These are phyloP conservation scores for Pseudogymnoascus sp. DNA, from an alignment of 2,329 filamentous ascomycete genomes.

Conservation along the genomic window DNA sequence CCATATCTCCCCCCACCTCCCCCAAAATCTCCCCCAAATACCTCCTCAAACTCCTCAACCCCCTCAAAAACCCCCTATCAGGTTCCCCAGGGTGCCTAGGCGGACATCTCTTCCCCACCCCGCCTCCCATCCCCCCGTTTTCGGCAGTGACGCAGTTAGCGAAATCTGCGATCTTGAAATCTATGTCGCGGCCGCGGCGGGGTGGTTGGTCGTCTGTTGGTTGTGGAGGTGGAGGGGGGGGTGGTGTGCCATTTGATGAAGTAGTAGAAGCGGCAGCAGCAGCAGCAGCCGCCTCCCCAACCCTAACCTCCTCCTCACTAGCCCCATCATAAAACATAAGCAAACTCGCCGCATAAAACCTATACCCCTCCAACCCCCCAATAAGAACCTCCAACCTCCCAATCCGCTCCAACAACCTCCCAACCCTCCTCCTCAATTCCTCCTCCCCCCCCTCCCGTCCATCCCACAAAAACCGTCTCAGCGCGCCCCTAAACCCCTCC, in stretches of 20 bases:
- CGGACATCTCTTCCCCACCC: slow-evolving; percentile 58
- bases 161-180: slow-evolving; percentile 97
- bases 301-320: slow-evolving; percentile 36
- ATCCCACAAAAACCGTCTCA: slow-evolving; percentile 86
- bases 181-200: slow-evolving; percentile 47
- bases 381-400: slow-evolving; percentile 77
- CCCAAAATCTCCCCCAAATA: slow-evolving; percentile 85
- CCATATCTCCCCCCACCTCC: slow-evolving; percentile 49
- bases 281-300: slow-evolving; percentile 35
- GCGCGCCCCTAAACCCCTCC: slow-evolving; percentile 75
- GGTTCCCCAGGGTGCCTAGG: slow-evolving; percentile 72
- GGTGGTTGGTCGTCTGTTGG: neutral
- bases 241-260: slow-evolving; percentile 10
- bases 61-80: slow-evolving; percentile 82
- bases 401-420: slow-evolving; percentile 78
- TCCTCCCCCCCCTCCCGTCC: slow-evolving; percentile 34
- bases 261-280: slow-evolving; percentile 29
- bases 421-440: slow-evolving; percentile 34
- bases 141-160: slow-evolving; percentile 93
- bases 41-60: slow-evolving; percentile 64
- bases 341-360: slow-evolving; percentile 90
- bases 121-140: slow-evolving; percentile 42
- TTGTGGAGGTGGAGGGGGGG: slow-evolving; percentile 18
- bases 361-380: slow-evolving; percentile 68
- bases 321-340: slow-evolving; percentile 96